Evolutionary conservation across 83 land plant genomes (phyloP).

Genomic region (Thuja plicata): DNA sequence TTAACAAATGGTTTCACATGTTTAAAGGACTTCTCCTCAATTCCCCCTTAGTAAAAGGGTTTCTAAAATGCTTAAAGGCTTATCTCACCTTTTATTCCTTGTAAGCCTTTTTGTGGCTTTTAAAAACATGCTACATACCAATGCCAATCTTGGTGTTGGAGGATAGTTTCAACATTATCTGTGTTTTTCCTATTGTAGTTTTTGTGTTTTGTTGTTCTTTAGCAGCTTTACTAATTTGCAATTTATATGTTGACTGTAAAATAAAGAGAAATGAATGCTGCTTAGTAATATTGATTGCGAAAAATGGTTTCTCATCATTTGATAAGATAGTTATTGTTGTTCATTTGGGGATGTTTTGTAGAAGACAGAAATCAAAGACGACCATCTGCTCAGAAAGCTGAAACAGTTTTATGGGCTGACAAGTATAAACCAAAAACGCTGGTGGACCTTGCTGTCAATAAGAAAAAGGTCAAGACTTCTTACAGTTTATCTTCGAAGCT

Average conservation of each 20-base stretch:
- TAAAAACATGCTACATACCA: neutral
- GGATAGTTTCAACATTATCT: neutral
- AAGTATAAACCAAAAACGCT: constrained; percentile 61
- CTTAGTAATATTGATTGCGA: neutral
- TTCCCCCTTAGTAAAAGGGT: too few species aligned
- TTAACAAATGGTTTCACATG: too few species aligned
- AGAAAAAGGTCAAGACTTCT: constrained; percentile 55
- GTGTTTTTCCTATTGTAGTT: neutral
- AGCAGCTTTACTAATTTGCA: neutral
- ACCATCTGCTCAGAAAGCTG: constrained; percentile 17
- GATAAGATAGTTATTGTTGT: neutral
- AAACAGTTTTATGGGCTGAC: constrained; percentile 64
- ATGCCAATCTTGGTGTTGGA: neutral
- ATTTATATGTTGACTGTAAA: neutral
- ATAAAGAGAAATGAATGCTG: neutral
- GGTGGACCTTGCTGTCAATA: constrained; percentile 73
- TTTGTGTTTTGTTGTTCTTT: neutral
- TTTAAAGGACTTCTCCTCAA: too few species aligned
- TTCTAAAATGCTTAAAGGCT: too few species aligned
- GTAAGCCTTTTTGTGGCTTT: neutral
- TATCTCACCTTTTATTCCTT: too few species aligned
- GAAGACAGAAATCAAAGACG: constrained; percentile 5
- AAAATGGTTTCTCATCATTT: neutral
- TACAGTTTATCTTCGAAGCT: neutral
- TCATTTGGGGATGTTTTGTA: neutral